Percentiles rank a stretch among this genome's conserved stretches.
Evolutionary conservation across 805 yeast genomes (phyloP).

Genomic region (Priceomyces medius): DNA sequence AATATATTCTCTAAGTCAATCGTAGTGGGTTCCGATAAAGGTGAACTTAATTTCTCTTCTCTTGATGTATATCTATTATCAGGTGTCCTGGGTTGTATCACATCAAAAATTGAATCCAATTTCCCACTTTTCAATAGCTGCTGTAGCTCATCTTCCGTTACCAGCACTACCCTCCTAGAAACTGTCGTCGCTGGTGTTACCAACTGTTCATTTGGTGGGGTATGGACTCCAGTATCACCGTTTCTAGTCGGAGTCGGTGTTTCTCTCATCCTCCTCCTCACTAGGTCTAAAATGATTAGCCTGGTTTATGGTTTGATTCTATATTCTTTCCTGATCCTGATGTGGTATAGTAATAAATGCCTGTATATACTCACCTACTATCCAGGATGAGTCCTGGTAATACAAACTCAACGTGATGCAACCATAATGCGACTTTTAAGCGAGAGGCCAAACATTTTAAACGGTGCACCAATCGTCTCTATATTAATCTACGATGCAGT

Average conservation of each 20-base stretch:
- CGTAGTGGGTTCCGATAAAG: not conserved
- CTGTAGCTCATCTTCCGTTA: slow-evolving; percentile 6
- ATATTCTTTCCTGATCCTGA: slow-evolving; percentile 1
- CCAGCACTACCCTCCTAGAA: slow-evolving; percentile 1
- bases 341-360: slow-evolving; percentile 5
- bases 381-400: slow-evolving; percentile 3
- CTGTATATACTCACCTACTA: too few relatives aligned
- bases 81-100: slow-evolving; percentile 32
- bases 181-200: slow-evolving; percentile 1
- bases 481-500: too few relatives aligned
- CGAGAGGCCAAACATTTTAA: too few relatives aligned
- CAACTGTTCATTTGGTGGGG: slow-evolving; percentile 3
- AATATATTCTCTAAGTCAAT: slow-evolving; percentile 22
- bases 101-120: not conserved
- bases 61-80: slow-evolving; percentile 32
- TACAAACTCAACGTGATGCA: not conserved
- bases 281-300: not conserved
- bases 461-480: too few relatives aligned
- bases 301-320: too few relatives aligned
- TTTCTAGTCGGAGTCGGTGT: slow-evolving; percentile 3
- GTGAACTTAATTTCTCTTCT: not conserved
- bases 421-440: too few relatives aligned
- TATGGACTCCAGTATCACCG: not conserved
- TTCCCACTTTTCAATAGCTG: not conserved
- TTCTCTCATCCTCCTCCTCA: not conserved